Evolutionary conservation across 2,329 filamentous ascomycete species (phyloP), one percentile per base, ranked within the genome.

Genomic region (Hymenoscyphus fructigenus): DNA sequence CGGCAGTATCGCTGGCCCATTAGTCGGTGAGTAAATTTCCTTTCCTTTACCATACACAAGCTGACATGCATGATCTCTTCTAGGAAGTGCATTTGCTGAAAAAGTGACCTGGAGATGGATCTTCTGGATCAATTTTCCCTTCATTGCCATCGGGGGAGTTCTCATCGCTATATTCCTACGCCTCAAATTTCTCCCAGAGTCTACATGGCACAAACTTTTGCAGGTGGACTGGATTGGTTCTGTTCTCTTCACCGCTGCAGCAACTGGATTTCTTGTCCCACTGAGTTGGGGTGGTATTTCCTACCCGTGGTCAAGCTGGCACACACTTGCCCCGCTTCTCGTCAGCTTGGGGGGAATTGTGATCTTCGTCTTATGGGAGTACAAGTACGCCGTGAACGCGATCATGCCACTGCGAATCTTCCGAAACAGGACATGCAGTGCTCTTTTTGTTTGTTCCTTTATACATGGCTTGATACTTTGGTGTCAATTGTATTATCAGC

Each of bases 81-180:
- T 36, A 36, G 66, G 66, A 0, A 65, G 66, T 55, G 44, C 56
- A 23, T 26, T 66, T 32, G 57, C 47, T 53, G 23, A 62, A 17
- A 28, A 60, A 17, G 23, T 41, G 5, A 57, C 55, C 6, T 68
- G 66, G 66, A 47, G 65, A 38, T 68, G 66, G 66, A 77, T 86
- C 1, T 87, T 87, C 73, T 86, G 82, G 81, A 82, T 87, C 71
- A 87, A 87, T 50, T 20, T 61, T 6, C 58, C 58, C 3, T 38
- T 66, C 29, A 47, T 36, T 5, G 60, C 59, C 26, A 9, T 62
- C 12, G 41, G 59, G 26, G 29, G 64, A 5, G 26, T 66, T 15
- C 17, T 66, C 5, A 10, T 66, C 15, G 17, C 57, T 23, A 17
- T 62, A 32, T 64, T 63, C 6, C 56, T 68, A 12, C 26, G 44